Conservation (phyloP, 768 basidiomycete genomes). For the Epithele typhae region DNA sequence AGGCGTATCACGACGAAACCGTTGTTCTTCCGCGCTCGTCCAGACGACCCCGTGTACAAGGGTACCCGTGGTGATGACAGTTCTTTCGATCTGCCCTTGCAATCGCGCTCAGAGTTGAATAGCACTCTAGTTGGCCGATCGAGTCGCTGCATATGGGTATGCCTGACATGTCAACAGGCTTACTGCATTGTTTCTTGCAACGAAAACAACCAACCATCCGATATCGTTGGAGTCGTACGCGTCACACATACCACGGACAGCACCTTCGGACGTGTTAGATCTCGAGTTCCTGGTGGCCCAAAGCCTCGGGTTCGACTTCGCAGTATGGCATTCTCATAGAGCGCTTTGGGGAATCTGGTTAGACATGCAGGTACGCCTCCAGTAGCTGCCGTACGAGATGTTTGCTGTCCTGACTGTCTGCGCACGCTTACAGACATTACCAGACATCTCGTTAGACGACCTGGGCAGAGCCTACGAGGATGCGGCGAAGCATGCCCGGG, state of each 20-base stretch:
- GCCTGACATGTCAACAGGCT: slow-evolving; percentile 51
- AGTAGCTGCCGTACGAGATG: not conserved
- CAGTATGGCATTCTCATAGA: slow-evolving; percentile 87
- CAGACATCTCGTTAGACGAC: slow-evolving; percentile 44
- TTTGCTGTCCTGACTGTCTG: not conserved
- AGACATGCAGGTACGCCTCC: slow-evolving; percentile 73
- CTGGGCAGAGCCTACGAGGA: slow-evolving; percentile 57
- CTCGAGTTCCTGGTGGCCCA: slow-evolving; percentile 96
- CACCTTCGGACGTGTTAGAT: slow-evolving; percentile 81
- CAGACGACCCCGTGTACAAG: no score
- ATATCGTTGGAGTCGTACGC: slow-evolving; percentile 86
- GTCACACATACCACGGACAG: slow-evolving; percentile 75
- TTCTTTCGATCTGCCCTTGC: no score
- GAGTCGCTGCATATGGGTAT: not conserved
- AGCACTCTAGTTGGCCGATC: no score
- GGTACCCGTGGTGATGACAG: no score
- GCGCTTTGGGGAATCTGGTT: slow-evolving; percentile 87
- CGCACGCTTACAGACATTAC: slow-evolving; percentile 51
- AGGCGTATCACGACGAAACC: no score
- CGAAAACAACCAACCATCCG: slow-evolving; percentile 95
- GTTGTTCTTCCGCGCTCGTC: no score
- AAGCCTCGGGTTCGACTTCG: slow-evolving; percentile 90
- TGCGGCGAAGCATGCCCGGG: slow-evolving; percentile 63
- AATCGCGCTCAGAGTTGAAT: no score
- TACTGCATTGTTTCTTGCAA: slow-evolving; percentile 90